Base-by-base conservation (phyloP, 2,329 filamentous ascomycete species). In the Talaromyces piceae region DNA sequence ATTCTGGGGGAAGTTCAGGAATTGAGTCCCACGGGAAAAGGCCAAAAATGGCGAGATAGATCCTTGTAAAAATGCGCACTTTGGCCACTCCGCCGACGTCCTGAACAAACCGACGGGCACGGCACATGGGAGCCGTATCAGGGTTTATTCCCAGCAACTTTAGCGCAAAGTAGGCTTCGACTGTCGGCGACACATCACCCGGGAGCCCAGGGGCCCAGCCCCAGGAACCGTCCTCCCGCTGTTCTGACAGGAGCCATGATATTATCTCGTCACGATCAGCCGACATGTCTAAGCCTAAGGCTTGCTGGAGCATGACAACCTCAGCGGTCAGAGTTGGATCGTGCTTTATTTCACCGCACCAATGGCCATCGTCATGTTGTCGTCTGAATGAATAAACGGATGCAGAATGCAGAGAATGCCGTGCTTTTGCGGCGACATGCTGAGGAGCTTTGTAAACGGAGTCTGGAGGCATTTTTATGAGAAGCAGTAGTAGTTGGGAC, bases 1-100 rank as follows among this genome's bases (percentile, higher is more conserved):
- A 46, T 50, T 71, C 67, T 1, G 59, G 53, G 0, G 67, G 66
- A 1, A 69, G 30, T 45, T 68, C 49, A 1, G 67, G 67, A 1
- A 68, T 54, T 0, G 60, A 57, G 4, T 53, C 41, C 67, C 67
- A 71, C 1, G 65, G 63, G 23, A 68, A 59, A 2, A 71, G 52
- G 7, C 68, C 68, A 44, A 70, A 65, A 2, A 51, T 57, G 3
- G 65, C 64, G 1, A 67, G 47, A 41, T 50, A 62, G 5, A 67
- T 54, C 11, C 64, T 60, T 1, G 64, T 66, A n/a, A 64, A 62
- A 4, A 64, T 52, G 4, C 66, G 62, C 5, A 69, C 61, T 26
- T 58, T 60, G 1, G 58, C 64, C 2, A 66, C 52, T 1, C 67
- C 66, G 1, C 67, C 69, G 11, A 49, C 43, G 1, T 11, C 11